Conservation (phyloP, 129 eudicot species). For the Gnaphalium uliginosum region DNA sequence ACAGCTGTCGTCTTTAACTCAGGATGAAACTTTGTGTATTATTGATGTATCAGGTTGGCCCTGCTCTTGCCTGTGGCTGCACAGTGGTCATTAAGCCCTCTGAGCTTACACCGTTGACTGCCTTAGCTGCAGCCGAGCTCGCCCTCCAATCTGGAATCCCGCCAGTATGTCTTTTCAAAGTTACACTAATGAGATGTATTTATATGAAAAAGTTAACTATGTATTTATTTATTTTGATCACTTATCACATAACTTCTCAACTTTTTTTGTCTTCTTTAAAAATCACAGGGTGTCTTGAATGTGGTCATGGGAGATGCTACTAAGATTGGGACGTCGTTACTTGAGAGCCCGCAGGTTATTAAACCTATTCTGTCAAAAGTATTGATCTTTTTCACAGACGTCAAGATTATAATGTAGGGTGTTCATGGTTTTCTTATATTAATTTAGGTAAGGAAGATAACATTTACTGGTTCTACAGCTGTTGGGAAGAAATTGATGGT, state of each 20-base stretch:
- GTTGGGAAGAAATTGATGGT: constrained; percentile 93
- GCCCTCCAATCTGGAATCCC: constrained; percentile 95
- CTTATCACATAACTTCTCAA: neutral
- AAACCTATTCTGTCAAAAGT: neutral
- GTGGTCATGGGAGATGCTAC: constrained; percentile 95
- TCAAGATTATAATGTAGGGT: neutral
- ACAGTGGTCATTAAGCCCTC: constrained; percentile 93
- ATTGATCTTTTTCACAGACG: neutral
- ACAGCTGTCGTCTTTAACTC: constrained; percentile 1
- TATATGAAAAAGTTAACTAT: neutral
- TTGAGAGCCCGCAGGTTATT: constrained; percentile 55
- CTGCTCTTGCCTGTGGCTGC: constrained; percentile 98
- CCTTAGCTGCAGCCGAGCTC: constrained; percentile 94
- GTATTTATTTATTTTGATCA: neutral
- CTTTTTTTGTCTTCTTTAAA: neutral
- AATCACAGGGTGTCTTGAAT: constrained; percentile 77
- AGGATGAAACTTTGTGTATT: constrained; percentile 21
- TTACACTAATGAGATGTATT: neutral
- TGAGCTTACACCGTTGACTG: constrained; percentile 89
- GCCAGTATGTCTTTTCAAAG: constrained; percentile 49
- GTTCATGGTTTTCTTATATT: constrained; percentile 20
- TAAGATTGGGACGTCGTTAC: constrained; percentile 67
- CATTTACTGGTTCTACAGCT: constrained; percentile 95
- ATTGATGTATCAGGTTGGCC: constrained; percentile 64
- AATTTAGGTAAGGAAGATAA: constrained; percentile 84